A percentile compares a stretch with the other conserved stretches of the same genome.
phyloP scores from a whole-genome alignment of 2,329 filamentous ascomycete genomes.

The Colletotrichum orchidophilum region DNA sequence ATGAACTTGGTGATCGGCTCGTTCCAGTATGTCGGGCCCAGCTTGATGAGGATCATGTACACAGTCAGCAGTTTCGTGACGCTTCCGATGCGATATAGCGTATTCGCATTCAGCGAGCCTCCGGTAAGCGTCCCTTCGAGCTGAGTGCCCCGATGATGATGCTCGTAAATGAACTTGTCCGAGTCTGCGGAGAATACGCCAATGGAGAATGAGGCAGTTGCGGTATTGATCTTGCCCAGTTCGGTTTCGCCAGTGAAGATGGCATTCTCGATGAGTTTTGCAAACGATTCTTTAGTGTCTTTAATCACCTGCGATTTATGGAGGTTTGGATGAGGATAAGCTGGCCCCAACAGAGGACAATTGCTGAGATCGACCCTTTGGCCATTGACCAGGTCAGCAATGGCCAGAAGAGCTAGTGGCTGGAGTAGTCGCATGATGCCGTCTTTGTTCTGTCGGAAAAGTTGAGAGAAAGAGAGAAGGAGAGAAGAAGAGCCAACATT shows the following conservation, averaged over 20 bases:
- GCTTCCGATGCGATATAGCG: constrained; percentile 47
- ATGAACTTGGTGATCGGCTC: constrained; percentile 40
- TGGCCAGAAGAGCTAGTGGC: background rate
- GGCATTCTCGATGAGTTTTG: background rate
- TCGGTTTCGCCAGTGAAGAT: constrained; percentile 1
- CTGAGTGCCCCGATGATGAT: constrained; percentile 32
- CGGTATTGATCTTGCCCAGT: background rate
- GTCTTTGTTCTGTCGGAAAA: too few species aligned
- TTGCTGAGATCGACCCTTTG: background rate
- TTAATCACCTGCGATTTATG: background rate
- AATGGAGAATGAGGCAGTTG: constrained; percentile 3
- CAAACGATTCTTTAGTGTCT: background rate
- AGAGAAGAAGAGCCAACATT: background rate
- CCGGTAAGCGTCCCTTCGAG: constrained; percentile 33
- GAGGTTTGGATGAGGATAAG: background rate
- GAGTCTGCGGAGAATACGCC: constrained; percentile 1
- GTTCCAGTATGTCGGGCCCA: constrained; percentile 36
- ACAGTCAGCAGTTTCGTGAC: constrained; percentile 46
- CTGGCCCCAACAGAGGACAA: background rate
- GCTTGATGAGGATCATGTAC: constrained; percentile 38
- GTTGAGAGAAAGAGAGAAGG: background rate
- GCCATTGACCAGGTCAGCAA: background rate
- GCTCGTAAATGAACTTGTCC: constrained; percentile 3
- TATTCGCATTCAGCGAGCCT: constrained; percentile 41
- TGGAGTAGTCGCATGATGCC: background rate